Evolutionary conservation across 176 grass and related monocot genomes (phyloP).

Genomic region (Canna indica): DNA sequence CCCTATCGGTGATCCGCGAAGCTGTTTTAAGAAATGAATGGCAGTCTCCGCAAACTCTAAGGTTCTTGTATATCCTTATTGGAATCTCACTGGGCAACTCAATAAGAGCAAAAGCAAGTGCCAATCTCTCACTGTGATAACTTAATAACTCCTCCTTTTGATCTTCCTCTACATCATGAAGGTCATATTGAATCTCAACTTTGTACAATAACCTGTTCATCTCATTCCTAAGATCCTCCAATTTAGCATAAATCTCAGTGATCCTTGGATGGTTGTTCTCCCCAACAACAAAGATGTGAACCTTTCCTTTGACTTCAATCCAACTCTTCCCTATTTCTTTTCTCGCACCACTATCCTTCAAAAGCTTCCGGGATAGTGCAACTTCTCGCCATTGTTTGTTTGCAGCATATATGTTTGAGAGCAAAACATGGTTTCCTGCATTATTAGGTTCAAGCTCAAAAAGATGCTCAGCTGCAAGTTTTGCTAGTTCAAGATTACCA

Average conservation of each 20-base stretch:
- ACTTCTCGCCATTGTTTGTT: constrained; percentile 43
- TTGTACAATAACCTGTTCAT: constrained; percentile 19
- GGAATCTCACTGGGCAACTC: constrained; percentile 20
- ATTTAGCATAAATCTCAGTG: constrained; percentile 13
- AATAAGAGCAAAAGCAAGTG: constrained; percentile 31
- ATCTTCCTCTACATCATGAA: constrained; percentile 33
- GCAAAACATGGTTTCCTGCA: constrained; percentile 52
- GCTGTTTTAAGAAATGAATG: constrained; percentile 24
- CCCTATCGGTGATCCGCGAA: constrained; percentile 18
- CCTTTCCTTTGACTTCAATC: constrained; percentile 34
- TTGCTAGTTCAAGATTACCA: constrained; percentile 33
- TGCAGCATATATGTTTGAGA: constrained; percentile 58
- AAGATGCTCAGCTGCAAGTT: constrained; percentile 46
- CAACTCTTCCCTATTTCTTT: constrained; percentile 58
- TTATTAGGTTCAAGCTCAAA: constrained; percentile 61
- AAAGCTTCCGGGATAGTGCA: constrained; percentile 35
- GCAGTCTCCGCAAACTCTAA: constrained; percentile 26
- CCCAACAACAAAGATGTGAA: constrained; percentile 32
- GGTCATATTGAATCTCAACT: constrained; percentile 27
- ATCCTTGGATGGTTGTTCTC: constrained; percentile 29
- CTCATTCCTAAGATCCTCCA: constrained; percentile 24
- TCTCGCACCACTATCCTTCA: constrained; percentile 45
- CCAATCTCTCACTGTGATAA: constrained; percentile 36
- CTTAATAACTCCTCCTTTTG: constrained; percentile 39
- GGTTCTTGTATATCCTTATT: constrained; percentile 19